These are phyloP conservation scores for Dothidotthia symphoricarpi DNA, from an alignment of 2,329 filamentous ascomycete species.

Conservation along the genomic window DNA sequence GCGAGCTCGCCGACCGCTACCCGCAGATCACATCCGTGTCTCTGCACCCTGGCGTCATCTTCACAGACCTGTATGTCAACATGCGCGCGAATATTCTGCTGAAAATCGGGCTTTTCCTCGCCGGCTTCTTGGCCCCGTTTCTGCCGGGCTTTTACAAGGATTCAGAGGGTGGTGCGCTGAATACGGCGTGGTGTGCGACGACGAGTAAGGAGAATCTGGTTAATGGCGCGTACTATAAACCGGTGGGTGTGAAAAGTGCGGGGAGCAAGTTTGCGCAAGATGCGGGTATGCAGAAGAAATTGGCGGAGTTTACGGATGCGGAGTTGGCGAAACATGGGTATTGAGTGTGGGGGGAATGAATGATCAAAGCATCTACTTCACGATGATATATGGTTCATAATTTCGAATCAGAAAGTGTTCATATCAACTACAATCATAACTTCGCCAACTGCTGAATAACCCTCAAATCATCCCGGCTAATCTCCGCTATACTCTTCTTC, in stretches of 20 bases:
- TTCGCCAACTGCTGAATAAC: constrained; percentile 26
- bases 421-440: too few species aligned
- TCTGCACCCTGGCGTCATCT: constrained; percentile 52
- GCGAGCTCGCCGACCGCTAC: constrained; percentile 45
- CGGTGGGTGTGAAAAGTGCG: constrained; percentile 26
- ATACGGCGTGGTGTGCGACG: constrained; percentile 46
- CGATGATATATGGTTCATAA: too few species aligned
- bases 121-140: constrained; percentile 18
- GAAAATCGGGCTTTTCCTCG: constrained; percentile 26
- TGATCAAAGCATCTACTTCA: too few species aligned
- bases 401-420: too few species aligned
- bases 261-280: constrained; percentile 30
- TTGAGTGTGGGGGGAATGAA: too few species aligned
- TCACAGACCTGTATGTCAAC: constrained; percentile 44
- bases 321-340: constrained; percentile 37
- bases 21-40: constrained; percentile 47
- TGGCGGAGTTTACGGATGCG: constrained; percentile 42
- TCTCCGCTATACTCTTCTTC: constrained; percentile 28
- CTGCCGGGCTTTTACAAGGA: constrained; percentile 33
- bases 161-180: constrained; percentile 40
- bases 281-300: constrained; percentile 34
- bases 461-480: constrained; percentile 31
- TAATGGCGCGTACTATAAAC: constrained; percentile 47
- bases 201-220: constrained; percentile 34
- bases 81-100: constrained; percentile 26